Percentiles rank a stretch among this genome's conserved stretches.
Conservation (phyloP, 805 yeast genomes). For the Myxozyma melibiosi region DNA sequence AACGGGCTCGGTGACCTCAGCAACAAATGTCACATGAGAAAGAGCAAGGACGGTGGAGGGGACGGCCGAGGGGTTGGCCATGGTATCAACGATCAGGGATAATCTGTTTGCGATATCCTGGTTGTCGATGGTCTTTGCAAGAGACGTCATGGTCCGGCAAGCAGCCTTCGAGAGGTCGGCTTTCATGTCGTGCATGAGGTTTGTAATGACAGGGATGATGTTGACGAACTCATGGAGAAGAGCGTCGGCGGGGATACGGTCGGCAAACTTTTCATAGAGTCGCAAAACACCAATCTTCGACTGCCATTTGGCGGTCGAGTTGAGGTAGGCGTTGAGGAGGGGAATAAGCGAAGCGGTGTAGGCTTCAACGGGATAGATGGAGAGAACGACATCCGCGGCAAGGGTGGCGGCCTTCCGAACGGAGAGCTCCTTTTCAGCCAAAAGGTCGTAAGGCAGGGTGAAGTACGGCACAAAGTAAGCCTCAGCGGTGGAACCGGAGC, state of each 20-base stretch:
- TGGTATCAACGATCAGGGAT: constrained; percentile 80
- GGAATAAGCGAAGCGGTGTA: constrained; percentile 70
- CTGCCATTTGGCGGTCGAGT: constrained; percentile 91
- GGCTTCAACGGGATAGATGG: constrained; percentile 75
- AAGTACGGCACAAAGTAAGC: constrained; percentile 58
- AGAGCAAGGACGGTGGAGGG: constrained; percentile 86
- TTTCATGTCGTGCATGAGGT: constrained; percentile 91
- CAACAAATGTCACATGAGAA: constrained; percentile 93
- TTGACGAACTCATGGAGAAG: constrained; percentile 78
- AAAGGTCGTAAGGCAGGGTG: constrained; percentile 64
- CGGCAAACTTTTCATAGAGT: constrained; percentile 70
- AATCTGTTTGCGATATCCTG: constrained; percentile 86
- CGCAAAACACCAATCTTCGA: constrained; percentile 63
- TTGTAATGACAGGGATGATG: constrained; percentile 82
- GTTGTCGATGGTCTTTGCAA: constrained; percentile 84
- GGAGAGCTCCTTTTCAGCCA: constrained; percentile 84
- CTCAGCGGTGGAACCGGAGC: constrained; percentile 57
- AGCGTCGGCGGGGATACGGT: constrained; percentile 80
- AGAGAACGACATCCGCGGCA: constrained; percentile 70
- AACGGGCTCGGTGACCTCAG: constrained; percentile 97
- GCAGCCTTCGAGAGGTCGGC: constrained; percentile 93
- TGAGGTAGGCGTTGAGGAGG: constrained; percentile 61
- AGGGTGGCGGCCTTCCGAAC: constrained; percentile 85
- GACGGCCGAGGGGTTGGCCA: constrained; percentile 87
- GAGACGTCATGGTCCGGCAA: constrained; percentile 63